A percentile compares a stretch with the other conserved stretches of the same genome.
These are phyloP conservation scores for Gamsiella multidivaricata DNA, from an alignment of 192 early-diverging fungal genomes.

Conservation along the genomic window DNA sequence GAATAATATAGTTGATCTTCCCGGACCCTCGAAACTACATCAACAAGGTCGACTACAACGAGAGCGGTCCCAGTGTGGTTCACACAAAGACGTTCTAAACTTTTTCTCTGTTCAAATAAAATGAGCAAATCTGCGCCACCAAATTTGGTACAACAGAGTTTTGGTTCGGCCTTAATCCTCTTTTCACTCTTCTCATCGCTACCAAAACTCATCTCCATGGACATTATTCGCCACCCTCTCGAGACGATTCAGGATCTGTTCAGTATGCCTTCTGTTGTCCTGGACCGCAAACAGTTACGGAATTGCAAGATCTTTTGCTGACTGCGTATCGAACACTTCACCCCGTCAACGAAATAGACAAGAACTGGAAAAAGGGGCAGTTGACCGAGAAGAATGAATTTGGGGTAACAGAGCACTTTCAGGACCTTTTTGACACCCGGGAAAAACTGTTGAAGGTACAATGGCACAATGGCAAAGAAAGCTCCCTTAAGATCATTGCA, in stretches of 20 bases:
- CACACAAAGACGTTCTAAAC: slow-evolving; percentile 76
- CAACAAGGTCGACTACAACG: slow-evolving; percentile 91
- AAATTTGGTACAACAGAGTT: too few relatives aligned
- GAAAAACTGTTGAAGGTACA: slow-evolving; percentile 45
- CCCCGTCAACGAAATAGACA: slow-evolving; percentile 16
- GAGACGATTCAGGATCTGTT: slow-evolving; percentile 42
- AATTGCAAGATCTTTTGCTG: not conserved
- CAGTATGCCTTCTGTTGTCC: slow-evolving; percentile 5
- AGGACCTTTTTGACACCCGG: slow-evolving; percentile 36
- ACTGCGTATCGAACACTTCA: not conserved
- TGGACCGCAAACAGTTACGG: too few relatives aligned
- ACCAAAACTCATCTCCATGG: slow-evolving; percentile 3
- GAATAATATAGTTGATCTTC: slow-evolving; percentile 62
- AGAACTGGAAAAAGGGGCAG: slow-evolving; percentile 33
- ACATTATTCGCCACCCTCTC: slow-evolving; percentile 28
- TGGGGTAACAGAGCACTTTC: slow-evolving; percentile 50
- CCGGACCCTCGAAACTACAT: slow-evolving; percentile 75
- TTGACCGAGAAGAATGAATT: slow-evolving; percentile 20
- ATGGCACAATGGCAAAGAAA: too few relatives aligned
- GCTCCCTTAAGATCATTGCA: too few relatives aligned
- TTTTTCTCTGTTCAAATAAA: too few relatives aligned
- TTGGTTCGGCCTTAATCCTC: not conserved
- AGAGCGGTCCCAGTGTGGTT: slow-evolving; percentile 82
- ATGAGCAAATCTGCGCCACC: slow-evolving; percentile 14
- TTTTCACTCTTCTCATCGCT: slow-evolving; percentile 2